phyloP scores from a whole-genome alignment of 352 stramenopile genomes.

The Elongisporangium anandrum region DNA sequence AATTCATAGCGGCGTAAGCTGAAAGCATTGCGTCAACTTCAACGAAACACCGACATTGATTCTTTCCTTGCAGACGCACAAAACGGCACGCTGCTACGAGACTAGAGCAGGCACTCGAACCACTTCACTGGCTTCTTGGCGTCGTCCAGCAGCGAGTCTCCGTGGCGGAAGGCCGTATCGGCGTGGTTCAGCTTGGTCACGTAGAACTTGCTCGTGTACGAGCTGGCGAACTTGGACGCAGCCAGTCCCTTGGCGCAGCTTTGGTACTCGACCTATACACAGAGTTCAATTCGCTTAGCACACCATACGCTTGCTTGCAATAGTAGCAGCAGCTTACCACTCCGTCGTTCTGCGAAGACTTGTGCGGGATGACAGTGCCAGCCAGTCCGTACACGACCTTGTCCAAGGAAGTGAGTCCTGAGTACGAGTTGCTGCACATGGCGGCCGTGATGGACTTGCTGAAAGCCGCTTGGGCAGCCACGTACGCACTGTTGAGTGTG shows the following conservation, averaged over 20 bases:
- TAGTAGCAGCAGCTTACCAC: constrained; percentile 3
- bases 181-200: constrained; percentile 56
- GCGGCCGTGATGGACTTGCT: constrained; percentile 22
- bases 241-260: constrained; percentile 43
- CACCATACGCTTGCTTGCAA: neutral
- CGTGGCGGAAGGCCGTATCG: constrained; percentile 59
- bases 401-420: constrained; percentile 33
- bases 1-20: neutral
- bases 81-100: neutral
- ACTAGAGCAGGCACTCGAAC: constrained; percentile 65
- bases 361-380: constrained; percentile 22
- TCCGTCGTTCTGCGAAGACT: constrained; percentile 32
- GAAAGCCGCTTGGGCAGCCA: constrained; percentile 25
- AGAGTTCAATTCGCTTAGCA: constrained; percentile 11
- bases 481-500: constrained; percentile 18
- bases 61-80: neutral
- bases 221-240: constrained; percentile 22
- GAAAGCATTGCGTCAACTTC: neutral
- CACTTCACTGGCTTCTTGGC: constrained; percentile 62
- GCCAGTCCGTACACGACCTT: constrained; percentile 21
- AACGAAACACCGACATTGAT: neutral
- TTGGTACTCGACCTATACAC: constrained; percentile 32
- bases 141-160: constrained; percentile 40
- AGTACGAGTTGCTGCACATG: constrained; percentile 36
- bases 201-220: constrained; percentile 49